Base-by-base conservation (phyloP, 768 basidiomycete genomes). In the Macrolepiota fuliginosa region DNA sequence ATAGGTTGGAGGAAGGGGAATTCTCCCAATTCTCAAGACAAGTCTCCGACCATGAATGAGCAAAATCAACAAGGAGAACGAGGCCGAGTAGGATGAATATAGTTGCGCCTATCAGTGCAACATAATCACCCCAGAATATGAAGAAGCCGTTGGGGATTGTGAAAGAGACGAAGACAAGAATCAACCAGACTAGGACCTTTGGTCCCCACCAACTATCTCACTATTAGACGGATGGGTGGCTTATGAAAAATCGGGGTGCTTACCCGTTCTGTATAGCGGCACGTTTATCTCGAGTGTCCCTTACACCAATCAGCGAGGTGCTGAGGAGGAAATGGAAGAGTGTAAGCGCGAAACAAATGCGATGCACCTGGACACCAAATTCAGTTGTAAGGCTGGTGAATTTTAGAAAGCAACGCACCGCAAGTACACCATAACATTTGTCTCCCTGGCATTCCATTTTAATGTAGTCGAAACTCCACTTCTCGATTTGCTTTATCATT, bases 241-340 rank as follows among this genome's bases (percentile, higher is more conserved):
- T 39, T 32, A 59, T 6, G n/a, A 51, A 53, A 13, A 65, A 25
- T 45, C 13, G 10, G 46, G 35, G 11, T 19, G 53, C 81, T 66
- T 72, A 95, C 92, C 96, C 97, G 74, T 99, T 99, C 79, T 99
- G 97, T 61, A 99, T 87, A 17, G 94, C 90, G 1, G 96, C 93
- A 10, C 97, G 87, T 74, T 94, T 97, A 65, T 95, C 90, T 61
- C 87, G 85, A 6, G 97, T 98, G 68, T 96, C 91, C 68, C 85
- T 83, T 4, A 99, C 90, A 24, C 94, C 94, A 61, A 97, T 82
- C 40, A 99, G 84, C 32, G 87, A 79, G 0, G 87, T 70, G 60
- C 92, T 88, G 53, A 98, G 78, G 50, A 98, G 79, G 58, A 88
- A 77, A 72, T 99, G 96, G 74, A 98, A 91, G 24, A 98, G 77